Evolutionary conservation across 352 stramenopile genomes (phyloP), one percentile per base, ranked within the genome.

Genomic region (Halophytophthora batemanensis): DNA sequence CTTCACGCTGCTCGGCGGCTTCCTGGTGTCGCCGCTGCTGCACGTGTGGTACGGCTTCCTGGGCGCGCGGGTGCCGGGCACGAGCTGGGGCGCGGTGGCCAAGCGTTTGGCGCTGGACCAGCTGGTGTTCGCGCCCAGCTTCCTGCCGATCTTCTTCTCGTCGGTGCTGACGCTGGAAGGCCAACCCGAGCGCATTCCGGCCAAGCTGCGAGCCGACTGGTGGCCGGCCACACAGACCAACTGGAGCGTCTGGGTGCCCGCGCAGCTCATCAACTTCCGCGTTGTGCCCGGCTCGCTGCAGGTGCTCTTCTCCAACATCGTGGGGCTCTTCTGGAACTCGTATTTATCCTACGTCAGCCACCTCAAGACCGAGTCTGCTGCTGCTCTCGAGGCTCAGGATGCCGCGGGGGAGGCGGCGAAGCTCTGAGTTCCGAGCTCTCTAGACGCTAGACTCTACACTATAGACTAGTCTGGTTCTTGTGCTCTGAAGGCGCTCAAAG

Each of bases 261-360:
- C 82, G 3, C 80, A 93, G 66, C 62, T 91, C 31, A 37, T 89
- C 57, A 93, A 93, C 58, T 91, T 93, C 55, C 71, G 74, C 51
- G 84, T 93, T 43, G 81, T 93, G 41, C 78, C 78, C 1, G 74
- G 67, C 4, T 71, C 68, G 13, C 78, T 93, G 35, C 82, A 91
- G 54, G 82, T 93, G 60, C 77, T 93, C 12, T 93, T 93, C 49
- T 69, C 82, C 48, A 93, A 93, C 58, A 70, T 89, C 41, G 47
- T 93, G 19, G 82, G 82, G 17, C 65, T 93, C 37, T 68, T 90
- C 39, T 93, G 82, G 82, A 93, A 93, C 70, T 66, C 74, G 38
- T 93, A 93, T 52, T 56, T 93, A 28, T 93, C 82, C 40, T 87
- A 78, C 46, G 66, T 89, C 44, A 89, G 82, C 58, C 81, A 93